Percentiles rank a stretch among this genome's conserved stretches.
These are phyloP conservation scores for Epichloe sibirici DNA, from an alignment of 2,329 filamentous ascomycete genomes.

Conservation along the genomic window DNA sequence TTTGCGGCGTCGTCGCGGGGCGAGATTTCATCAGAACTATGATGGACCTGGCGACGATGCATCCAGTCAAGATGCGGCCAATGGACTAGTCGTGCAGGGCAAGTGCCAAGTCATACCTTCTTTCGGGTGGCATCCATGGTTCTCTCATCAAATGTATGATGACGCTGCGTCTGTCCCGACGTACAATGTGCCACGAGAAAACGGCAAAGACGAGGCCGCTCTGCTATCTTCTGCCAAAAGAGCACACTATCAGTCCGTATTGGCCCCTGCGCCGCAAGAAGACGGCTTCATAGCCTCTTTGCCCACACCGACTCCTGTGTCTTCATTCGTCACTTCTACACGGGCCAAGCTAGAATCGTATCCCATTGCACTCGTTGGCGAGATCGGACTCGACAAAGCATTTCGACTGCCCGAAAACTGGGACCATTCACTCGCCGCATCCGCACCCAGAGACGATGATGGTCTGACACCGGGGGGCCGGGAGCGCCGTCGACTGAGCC, in stretches of 20 bases:
- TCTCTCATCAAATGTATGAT: conserved; percentile 63
- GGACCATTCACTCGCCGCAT: conserved; percentile 23
- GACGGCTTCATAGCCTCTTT: conserved; percentile 35
- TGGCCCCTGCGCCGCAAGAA: conserved; percentile 40
- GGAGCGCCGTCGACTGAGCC: conserved; percentile 55
- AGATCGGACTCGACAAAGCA: conserved; percentile 65
- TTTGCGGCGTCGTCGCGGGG: not conserved
- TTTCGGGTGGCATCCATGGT: conserved; percentile 88
- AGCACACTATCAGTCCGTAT: conserved; percentile 54
- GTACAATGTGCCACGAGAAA: conserved; percentile 15
- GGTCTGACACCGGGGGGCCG: conserved; percentile 54
- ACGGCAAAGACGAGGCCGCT: conserved; percentile 12
- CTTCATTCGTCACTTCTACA: conserved; percentile 43
- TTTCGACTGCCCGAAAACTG: conserved; percentile 59
- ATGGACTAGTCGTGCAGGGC: not conserved
- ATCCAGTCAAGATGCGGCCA: not conserved
- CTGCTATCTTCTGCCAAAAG: conserved; percentile 26
- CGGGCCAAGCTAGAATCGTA: conserved; percentile 40
- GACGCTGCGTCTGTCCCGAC: conserved; percentile 31
- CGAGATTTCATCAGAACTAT: not conserved
- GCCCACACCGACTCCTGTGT: conserved; percentile 49
- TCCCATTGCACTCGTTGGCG: conserved; percentile 58
- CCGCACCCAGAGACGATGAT: conserved; percentile 15
- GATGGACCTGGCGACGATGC: not conserved
- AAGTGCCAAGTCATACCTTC: conserved; percentile 40